These are phyloP conservation scores for Fusarium pseudocircinatum DNA, from an alignment of 2,329 filamentous ascomycete species.

Conservation along the genomic window DNA sequence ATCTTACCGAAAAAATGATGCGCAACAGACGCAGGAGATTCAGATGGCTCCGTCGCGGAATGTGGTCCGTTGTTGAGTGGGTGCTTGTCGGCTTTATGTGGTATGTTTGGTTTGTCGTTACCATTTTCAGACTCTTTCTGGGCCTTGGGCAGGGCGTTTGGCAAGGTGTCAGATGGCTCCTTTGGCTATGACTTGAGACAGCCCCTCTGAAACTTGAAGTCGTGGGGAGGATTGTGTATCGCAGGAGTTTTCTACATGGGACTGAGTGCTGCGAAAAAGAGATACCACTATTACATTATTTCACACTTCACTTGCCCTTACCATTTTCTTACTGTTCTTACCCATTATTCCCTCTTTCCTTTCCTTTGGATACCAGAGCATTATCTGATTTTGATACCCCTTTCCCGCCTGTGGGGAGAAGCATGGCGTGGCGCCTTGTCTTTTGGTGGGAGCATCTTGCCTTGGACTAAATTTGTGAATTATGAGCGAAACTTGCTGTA, in stretches of 20 bases:
- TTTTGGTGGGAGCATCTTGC: constrained; percentile 34
- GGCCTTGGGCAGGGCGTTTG: constrained; percentile 69
- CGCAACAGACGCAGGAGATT: constrained; percentile 73
- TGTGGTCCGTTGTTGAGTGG: constrained; percentile 90
- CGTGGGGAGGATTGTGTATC: neutral
- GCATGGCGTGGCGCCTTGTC: constrained; percentile 36
- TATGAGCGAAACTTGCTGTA: constrained; percentile 2
- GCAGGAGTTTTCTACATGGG: constrained; percentile 15
- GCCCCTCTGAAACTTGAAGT: neutral
- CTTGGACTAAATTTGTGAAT: constrained; percentile 31
- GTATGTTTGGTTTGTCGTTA: constrained; percentile 92
- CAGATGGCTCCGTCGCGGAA: constrained; percentile 77
- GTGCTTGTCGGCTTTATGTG: constrained; percentile 88
- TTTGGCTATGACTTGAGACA: constrained; percentile 71
- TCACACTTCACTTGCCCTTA: neutral
- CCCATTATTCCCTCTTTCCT: neutral
- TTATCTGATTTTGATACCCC: constrained; percentile 42
- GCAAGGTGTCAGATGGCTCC: constrained; percentile 76
- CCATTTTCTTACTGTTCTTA: neutral
- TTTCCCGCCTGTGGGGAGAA: constrained; percentile 24
- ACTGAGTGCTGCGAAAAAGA: neutral
- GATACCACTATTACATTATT: constrained; percentile 1
- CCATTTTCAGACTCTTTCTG: constrained; percentile 73
- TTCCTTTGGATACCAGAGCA: constrained; percentile 11
- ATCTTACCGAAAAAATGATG: constrained; percentile 81